Evolutionary conservation across 805 yeast genomes (phyloP).

Genomic region (Lachancea cidri): DNA sequence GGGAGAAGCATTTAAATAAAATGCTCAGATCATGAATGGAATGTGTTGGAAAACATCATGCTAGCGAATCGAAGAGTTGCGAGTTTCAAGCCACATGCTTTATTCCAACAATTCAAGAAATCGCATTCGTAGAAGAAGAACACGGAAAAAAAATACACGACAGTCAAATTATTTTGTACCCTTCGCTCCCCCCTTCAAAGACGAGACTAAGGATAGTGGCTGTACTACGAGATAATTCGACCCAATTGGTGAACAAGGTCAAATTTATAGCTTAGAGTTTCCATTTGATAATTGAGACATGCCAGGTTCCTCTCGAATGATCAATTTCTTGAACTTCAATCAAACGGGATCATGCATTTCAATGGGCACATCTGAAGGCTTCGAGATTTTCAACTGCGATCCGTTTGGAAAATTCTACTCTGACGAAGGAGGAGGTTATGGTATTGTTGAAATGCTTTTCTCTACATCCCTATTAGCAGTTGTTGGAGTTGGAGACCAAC

Average conservation of each 20-base stretch:
- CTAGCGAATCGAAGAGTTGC: no score
- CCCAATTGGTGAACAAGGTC: not conserved
- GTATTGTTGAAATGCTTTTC: constrained; percentile 72
- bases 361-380: constrained; percentile 58
- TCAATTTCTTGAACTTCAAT: constrained; percentile 59
- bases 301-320: constrained; percentile 16
- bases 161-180: not conserved
- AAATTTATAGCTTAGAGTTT: not conserved
- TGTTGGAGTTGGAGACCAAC: constrained; percentile 68
- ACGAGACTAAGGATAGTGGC: not conserved
- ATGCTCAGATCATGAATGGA: no score
- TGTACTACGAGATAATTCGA: not conserved
- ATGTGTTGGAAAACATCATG: no score
- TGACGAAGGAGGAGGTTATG: constrained; percentile 50
- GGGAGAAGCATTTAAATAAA: no score
- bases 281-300: constrained; percentile 1
- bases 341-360: constrained; percentile 72
- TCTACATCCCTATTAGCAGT: constrained; percentile 64
- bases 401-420: constrained; percentile 55
- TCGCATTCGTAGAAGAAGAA: not conserved
- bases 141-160: not conserved
- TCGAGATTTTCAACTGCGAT: constrained; percentile 63
- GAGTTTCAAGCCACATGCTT: no score
- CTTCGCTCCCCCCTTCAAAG: not conserved
- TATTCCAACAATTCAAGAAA: no score